These are phyloP conservation scores for Fallopia convolvulus DNA, from an alignment of 148 eudicot genomes.

Conservation along the genomic window DNA sequence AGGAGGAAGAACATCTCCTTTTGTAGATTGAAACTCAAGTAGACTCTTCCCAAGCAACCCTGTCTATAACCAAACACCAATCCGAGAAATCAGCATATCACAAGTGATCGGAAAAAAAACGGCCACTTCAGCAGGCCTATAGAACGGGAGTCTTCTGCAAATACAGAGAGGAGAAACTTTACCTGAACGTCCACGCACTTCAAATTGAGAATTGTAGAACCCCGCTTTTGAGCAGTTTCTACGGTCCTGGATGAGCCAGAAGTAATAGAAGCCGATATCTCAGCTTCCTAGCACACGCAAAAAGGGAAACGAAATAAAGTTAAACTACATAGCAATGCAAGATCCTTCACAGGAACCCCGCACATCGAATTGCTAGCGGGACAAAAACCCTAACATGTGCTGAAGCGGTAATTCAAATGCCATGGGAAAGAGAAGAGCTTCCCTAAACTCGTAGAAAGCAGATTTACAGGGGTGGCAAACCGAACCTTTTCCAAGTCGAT, in stretches of 20 bases:
- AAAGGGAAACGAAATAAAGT: not conserved
- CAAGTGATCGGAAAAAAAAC: not conserved
- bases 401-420: not conserved
- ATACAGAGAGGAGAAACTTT: not conserved
- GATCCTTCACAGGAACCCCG: not conserved
- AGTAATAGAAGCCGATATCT: constrained; percentile 64
- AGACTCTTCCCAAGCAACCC: constrained; percentile 92
- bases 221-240: constrained; percentile 71
- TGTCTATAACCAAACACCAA: constrained; percentile 31
- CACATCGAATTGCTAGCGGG: constrained; percentile 4
- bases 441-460: not conserved
- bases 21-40: constrained; percentile 84
- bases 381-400: not conserved
- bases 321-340: not conserved
- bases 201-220: constrained; percentile 76
- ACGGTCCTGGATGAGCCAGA: constrained; percentile 69
- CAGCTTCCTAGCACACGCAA: constrained; percentile 64
- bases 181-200: constrained; percentile 96
- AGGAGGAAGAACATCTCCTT: constrained; percentile 93
- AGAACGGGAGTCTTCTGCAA: not conserved
- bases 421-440: not conserved
- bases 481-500: constrained; percentile 85
- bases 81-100: not conserved
- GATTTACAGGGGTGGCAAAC: not conserved
- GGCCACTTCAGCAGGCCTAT: not conserved